A percentile compares a stretch with the other conserved stretches of the same genome.
Evolutionary conservation across 1,284 basidiomycete species (phyloP).

Genomic region (Malassezia caprae): DNA sequence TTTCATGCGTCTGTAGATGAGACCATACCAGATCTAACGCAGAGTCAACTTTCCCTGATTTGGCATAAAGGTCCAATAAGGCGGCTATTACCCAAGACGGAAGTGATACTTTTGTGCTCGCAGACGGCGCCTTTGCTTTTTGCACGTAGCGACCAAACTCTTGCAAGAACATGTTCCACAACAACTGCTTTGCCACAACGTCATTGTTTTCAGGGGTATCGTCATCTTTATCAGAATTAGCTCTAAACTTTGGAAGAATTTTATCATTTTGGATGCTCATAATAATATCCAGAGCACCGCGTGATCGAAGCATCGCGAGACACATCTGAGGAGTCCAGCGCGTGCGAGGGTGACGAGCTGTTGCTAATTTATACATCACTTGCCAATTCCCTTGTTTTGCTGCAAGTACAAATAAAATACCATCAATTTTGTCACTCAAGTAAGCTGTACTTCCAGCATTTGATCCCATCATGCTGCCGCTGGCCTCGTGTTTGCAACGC

Average conservation of each 20-base stretch:
- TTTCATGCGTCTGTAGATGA: not conserved
- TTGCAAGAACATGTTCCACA: slow-evolving; percentile 6
- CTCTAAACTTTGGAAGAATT: not conserved
- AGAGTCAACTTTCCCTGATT: not conserved
- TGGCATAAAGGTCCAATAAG: slow-evolving; percentile 7
- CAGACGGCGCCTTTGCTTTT: not conserved
- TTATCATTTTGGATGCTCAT: not conserved
- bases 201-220: not conserved
- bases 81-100: slow-evolving; percentile 8
- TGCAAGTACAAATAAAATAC: slow-evolving; percentile 9
- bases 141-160: slow-evolving; percentile 1
- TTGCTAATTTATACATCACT: not conserved
- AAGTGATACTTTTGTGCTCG: not conserved
- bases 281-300: slow-evolving; percentile 4
- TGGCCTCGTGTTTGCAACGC: not conserved
- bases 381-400: slow-evolving; percentile 10
- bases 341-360: not conserved
- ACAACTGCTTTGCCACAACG: not conserved
- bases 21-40: not conserved
- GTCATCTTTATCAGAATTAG: not conserved
- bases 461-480: not conserved
- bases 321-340: slow-evolving; percentile 15
- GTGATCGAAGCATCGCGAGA: slow-evolving; percentile 7
- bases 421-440: slow-evolving; percentile 1
- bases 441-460: not conserved